Evolutionary conservation across 257 asterid species (phyloP).

Genomic region (Solanum dulcamara): DNA sequence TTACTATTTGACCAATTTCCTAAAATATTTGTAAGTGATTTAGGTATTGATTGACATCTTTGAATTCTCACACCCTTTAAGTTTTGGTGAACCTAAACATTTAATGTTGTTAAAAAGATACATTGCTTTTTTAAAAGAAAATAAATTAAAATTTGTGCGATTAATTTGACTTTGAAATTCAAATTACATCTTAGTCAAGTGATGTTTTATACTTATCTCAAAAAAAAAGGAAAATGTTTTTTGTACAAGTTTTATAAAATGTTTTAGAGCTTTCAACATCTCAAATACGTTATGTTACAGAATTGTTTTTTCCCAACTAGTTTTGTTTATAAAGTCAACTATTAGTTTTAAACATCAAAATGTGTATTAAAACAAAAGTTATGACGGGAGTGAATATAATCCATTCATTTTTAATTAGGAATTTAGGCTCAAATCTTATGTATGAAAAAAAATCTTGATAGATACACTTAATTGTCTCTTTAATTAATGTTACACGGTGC

Average conservation of each 20-base stretch:
- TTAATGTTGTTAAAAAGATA: not conserved
- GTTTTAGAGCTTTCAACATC: not conserved
- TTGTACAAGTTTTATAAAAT: not conserved
- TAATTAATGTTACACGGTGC: not conserved
- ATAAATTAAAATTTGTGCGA: not conserved
- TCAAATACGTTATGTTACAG: not conserved
- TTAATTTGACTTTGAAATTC: not conserved
- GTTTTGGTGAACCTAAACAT: not conserved
- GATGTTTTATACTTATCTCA: not conserved
- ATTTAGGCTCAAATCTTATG: rapidly evolving
- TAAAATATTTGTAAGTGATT: not conserved
- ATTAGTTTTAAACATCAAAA: not conserved
- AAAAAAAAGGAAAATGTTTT: not conserved
- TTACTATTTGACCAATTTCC: not conserved
- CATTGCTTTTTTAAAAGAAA: not conserved
- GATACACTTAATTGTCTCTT: not conserved
- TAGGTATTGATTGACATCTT: not conserved
- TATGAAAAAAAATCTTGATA: not conserved
- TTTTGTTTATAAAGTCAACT: not conserved
- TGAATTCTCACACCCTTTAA: not conserved
- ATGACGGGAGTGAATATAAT: not conserved
- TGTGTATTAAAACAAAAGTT: not conserved
- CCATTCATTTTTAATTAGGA: not conserved
- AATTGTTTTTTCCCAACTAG: not conserved
- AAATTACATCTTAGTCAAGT: not conserved